Conservation (phyloP, 108 stramenopile genomes). For the Pseudonitzschia delicatissima region DNA sequence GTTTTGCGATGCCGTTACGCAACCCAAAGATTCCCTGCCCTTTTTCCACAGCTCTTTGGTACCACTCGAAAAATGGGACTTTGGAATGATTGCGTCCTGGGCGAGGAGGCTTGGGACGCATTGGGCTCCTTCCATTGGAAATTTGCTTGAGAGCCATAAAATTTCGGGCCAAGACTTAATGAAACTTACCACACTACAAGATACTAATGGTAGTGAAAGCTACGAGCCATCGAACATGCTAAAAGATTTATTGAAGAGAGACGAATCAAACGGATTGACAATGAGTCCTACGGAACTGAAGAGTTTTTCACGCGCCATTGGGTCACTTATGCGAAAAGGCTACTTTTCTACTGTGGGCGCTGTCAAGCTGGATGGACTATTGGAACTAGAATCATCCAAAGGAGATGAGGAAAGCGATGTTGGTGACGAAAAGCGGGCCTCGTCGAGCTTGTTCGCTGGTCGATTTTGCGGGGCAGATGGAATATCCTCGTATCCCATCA, state of each 20-base stretch:
- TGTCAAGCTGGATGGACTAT: not conserved
- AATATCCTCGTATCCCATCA: not conserved
- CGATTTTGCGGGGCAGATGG: slow-evolving; percentile 3
- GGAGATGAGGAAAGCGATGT: not conserved
- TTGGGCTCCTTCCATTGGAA: not conserved
- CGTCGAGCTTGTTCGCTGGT: not conserved
- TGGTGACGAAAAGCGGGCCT: not conserved
- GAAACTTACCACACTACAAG: not conserved
- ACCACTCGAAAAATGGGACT: not conserved
- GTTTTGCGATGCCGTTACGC: not conserved
- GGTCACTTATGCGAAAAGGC: not conserved
- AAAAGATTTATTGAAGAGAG: not conserved
- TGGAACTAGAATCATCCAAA: not conserved
- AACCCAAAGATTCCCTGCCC: not conserved
- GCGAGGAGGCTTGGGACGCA: not conserved
- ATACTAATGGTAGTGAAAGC: not conserved
- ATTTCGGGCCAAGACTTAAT: not conserved
- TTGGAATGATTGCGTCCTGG: not conserved
- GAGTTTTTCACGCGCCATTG: not conserved
- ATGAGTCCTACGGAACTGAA: not conserved
- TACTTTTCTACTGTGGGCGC: not conserved
- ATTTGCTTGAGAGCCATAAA: not conserved
- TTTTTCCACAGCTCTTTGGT: not conserved
- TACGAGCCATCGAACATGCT: not conserved
- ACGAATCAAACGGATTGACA: not conserved